Conservation (phyloP, 148 eudicot species). For the Camellia granthamiana region DNA sequence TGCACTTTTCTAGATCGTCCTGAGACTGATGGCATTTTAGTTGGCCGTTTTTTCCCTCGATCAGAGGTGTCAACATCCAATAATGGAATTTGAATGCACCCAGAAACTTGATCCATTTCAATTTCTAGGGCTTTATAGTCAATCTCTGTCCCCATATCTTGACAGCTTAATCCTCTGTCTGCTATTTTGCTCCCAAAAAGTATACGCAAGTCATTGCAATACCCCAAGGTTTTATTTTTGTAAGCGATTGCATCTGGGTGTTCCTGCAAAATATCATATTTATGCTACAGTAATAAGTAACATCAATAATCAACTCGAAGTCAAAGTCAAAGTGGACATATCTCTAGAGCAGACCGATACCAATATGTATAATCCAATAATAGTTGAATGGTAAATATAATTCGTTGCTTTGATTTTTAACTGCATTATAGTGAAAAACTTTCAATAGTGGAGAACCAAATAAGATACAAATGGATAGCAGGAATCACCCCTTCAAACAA, state of each 20-base stretch:
- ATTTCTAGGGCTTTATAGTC: conserved; percentile 15
- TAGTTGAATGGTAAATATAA: neutral
- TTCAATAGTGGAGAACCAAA: neutral
- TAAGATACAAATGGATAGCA: neutral
- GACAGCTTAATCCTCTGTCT: conserved; percentile 12
- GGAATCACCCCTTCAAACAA: neutral
- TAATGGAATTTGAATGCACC: conserved; percentile 9
- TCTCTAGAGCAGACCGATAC: neutral
- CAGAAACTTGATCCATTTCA: conserved; percentile 9
- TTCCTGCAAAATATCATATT: conserved; percentile 19
- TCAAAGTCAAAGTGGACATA: neutral
- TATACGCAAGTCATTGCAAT: conserved; percentile 13
- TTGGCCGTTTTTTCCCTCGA: conserved; percentile 24
- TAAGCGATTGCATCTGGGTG: conserved; percentile 23
- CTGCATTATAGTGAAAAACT: neutral
- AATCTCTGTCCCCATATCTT: conserved; percentile 8
- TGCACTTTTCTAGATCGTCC: conserved; percentile 23
- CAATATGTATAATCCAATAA: neutral
- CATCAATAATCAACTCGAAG: neutral
- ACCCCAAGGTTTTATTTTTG: conserved; percentile 15
- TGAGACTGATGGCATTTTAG: neutral
- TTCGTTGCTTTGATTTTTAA: neutral
- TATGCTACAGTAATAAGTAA: neutral
- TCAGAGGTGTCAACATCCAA: conserved; percentile 2
- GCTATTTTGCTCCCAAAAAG: conserved; percentile 19